phyloP scores from a whole-genome alignment of 768 basidiomycete species.

The Naematelia encephala region DNA sequence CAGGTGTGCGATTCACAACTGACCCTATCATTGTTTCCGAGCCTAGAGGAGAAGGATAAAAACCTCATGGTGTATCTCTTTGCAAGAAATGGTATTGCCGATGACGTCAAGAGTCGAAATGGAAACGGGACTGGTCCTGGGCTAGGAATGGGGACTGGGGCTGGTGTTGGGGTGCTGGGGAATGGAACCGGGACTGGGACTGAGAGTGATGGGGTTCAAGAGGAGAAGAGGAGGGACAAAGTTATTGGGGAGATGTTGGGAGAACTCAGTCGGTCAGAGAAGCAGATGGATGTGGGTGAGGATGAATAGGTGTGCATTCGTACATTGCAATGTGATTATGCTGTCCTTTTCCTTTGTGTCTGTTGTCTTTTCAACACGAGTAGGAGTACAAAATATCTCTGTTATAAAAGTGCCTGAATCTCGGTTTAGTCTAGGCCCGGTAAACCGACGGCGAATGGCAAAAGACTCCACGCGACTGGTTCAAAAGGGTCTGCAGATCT shows the following conservation, averaged over 20 bases:
- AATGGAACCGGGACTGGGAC: neutral
- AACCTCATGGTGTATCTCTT: conserved; percentile 37
- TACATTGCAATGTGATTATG: no score
- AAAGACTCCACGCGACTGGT: no score
- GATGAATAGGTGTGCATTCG: neutral
- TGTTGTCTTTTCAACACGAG: no score
- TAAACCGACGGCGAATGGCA: no score
- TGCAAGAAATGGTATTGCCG: conserved; percentile 30
- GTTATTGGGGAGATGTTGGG: neutral
- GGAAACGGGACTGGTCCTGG: neutral
- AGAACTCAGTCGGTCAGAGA: neutral
- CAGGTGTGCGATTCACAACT: conserved; percentile 17
- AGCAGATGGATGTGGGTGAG: neutral
- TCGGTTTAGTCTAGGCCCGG: no score
- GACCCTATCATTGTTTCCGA: conserved; percentile 26
- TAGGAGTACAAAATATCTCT: no score
- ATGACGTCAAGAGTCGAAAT: neutral
- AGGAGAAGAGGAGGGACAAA: neutral
- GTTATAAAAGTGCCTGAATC: no score
- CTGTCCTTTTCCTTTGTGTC: no score
- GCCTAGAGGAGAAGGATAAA: conserved; percentile 22
- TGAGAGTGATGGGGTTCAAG: neutral
- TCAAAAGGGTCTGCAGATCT: no score
- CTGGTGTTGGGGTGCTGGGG: neutral
- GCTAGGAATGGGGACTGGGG: neutral